Evolutionary conservation across 1,139 yeast genomes (phyloP).

Genomic region (Candida sanyaensis): DNA sequence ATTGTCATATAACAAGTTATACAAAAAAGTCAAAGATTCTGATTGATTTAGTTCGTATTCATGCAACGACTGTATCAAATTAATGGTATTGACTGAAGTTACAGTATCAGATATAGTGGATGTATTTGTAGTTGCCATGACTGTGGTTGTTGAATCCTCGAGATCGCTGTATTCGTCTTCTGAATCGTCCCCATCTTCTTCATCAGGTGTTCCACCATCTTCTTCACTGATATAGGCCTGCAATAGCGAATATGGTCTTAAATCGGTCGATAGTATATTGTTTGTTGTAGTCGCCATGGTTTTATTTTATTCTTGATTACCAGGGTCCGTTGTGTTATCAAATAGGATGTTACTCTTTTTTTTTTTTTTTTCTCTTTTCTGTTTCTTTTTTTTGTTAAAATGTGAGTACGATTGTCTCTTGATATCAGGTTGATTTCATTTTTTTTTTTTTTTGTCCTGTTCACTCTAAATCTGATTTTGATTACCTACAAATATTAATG

Average conservation of each 20-base stretch:
- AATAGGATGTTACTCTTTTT: no score
- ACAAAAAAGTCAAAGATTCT: conserved; percentile 42
- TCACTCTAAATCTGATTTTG: no score
- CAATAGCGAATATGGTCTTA: background rate
- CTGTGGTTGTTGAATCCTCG: background rate
- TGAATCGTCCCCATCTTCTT: background rate
- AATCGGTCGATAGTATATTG: background rate
- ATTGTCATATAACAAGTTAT: conserved; percentile 43
- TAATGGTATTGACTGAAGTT: conserved; percentile 1
- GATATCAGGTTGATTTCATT: no score
- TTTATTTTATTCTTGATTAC: background rate
- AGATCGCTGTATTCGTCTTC: conserved; percentile 4
- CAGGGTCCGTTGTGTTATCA: background rate
- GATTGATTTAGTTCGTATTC: conserved; percentile 45
- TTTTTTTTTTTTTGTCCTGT: no score
- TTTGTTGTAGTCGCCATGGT: background rate
- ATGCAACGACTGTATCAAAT: conserved; percentile 16
- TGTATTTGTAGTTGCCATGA: background rate
- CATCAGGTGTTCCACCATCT: background rate
- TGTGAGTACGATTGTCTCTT: no score
- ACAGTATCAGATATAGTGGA: background rate
- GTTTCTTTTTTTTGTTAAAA: no score
- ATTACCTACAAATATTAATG: no score
- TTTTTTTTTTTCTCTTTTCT: no score
- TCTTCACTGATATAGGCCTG: conserved; percentile 4